Percentiles rank a stretch among this genome's conserved stretches.
phyloP scores from a whole-genome alignment of 2,329 filamentous ascomycete genomes.

The Aspergillus pseudoglaucus region DNA sequence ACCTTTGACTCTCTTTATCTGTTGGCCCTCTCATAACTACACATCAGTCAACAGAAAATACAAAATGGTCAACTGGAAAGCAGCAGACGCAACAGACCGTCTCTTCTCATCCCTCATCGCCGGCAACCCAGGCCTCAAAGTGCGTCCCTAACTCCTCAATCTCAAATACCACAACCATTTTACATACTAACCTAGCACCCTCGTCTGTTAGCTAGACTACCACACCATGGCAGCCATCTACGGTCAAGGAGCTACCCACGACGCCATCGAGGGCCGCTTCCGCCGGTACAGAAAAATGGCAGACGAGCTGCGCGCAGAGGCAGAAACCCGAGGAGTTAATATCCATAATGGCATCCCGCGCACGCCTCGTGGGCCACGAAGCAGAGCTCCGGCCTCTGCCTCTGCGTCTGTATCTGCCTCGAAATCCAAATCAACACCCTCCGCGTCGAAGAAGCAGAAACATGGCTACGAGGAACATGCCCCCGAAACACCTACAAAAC shows the following conservation, averaged over 20 bases:
- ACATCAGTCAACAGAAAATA: neutral
- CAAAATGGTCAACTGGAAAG: conserved; percentile 28
- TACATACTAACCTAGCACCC: neutral
- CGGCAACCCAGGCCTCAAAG: conserved; percentile 20
- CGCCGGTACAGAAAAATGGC: conserved; percentile 41
- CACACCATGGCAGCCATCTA: conserved; percentile 39
- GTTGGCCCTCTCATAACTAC: neutral
- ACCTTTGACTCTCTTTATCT: conserved; percentile 3
- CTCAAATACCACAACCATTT: neutral
- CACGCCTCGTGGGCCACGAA: conserved; percentile 12
- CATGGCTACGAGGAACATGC: neutral
- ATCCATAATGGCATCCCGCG: conserved; percentile 5
- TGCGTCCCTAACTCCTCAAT: conserved; percentile 2
- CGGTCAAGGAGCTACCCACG: conserved; percentile 41
- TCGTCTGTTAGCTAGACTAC: conserved; percentile 37
- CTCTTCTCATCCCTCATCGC: conserved; percentile 23
- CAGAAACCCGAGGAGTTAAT: conserved; percentile 6
- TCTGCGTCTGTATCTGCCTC: conserved; percentile 5
- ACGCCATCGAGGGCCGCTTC: conserved; percentile 43
- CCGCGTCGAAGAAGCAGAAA: no score
- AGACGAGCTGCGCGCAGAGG: conserved; percentile 25
- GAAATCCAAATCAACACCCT: neutral
- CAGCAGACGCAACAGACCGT: conserved; percentile 16
- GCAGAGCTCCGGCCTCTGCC: conserved; percentile 5
- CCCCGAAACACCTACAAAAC: conserved; percentile 4